A percentile compares a stretch with the other conserved stretches of the same genome.
These are phyloP conservation scores for Trichoderma asperelloides DNA, from an alignment of 495 filamentous ascomycete species.

Conservation along the genomic window DNA sequence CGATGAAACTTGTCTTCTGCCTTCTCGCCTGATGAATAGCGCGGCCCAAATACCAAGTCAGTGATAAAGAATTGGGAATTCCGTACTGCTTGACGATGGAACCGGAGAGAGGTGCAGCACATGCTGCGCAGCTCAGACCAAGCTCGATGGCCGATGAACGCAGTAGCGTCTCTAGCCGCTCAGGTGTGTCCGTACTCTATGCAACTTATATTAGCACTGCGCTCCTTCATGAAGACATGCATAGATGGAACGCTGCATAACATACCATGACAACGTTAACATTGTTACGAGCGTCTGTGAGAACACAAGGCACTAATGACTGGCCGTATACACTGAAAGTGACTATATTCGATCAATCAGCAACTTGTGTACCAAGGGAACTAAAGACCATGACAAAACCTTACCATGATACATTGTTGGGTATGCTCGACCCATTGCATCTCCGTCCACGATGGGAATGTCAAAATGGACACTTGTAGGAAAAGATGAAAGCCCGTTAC, in stretches of 20 bases:
- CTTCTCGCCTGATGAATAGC: background rate
- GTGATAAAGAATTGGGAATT: background rate
- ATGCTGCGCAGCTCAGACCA: background rate
- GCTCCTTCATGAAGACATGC: background rate
- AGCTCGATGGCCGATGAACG: background rate
- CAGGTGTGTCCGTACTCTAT: background rate
- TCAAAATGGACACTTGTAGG: background rate
- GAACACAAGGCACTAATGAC: background rate
- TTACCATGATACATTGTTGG: conserved; percentile 1
- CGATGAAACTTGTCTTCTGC: background rate
- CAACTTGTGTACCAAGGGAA: background rate
- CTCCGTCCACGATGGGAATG: background rate
- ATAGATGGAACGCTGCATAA: background rate
- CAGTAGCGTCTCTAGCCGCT: background rate
- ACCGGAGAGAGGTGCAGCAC: background rate
- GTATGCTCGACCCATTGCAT: background rate
- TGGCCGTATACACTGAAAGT: background rate
- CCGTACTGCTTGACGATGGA: background rate
- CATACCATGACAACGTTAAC: background rate
- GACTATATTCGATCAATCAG: background rate
- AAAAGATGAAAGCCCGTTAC: background rate
- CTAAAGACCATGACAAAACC: background rate
- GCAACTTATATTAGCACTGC: background rate
- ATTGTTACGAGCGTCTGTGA: background rate
- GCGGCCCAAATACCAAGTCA: conserved; percentile 2